Evolutionary conservation across 2,329 filamentous ascomycete species (phyloP), one percentile per base, ranked within the genome.

Genomic region (Rhytidhysteron rufulum): DNA sequence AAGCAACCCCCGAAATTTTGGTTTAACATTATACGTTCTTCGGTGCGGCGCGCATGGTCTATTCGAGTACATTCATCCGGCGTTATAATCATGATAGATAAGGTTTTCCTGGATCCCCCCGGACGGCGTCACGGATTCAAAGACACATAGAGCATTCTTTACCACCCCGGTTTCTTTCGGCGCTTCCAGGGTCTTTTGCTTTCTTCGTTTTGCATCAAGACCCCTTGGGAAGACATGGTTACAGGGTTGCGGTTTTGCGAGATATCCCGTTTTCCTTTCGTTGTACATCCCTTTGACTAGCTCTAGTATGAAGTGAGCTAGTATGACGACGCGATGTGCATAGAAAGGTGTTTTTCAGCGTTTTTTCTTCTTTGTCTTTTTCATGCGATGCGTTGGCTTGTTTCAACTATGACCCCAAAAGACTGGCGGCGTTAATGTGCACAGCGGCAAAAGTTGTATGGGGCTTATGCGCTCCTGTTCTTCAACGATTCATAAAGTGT

Each of bases 1-100:
- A 54, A 51, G 42, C 17, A 20, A 19, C 11, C 15, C 17, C 21
- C 22, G 27, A n/a, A 35, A 6, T 21, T 33, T 15, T 18, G 20
- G 11, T 17, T 11, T 18, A n/a, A 11, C 31, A 33, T 11, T 33
- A 18, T 18, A 18, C 17, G 13, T 33, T 35, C 33, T 20, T 29
- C 35, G 11, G 7, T 27, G n/a, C 35, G 4, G 20, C 25, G n/a
- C n/a, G 35, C 13, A 13, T 35, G 8, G 18, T 24, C 15, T 29
- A 18, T 27, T 29, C 17, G 35, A 17, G 24, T 24, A 15, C 34
- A 27, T 36, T 27, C 34, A 27, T 17, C 21, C 22, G 19, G 34
- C 19, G 19, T 36, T 22, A 3, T 4, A 13, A 21, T 36, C 19
- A 20, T 36, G 4, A 13, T 35, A 24, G 16, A 24, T 35, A 7